Conservation (phyloP, 2,329 filamentous ascomycete species). For the Thelonectria discophora region DNA sequence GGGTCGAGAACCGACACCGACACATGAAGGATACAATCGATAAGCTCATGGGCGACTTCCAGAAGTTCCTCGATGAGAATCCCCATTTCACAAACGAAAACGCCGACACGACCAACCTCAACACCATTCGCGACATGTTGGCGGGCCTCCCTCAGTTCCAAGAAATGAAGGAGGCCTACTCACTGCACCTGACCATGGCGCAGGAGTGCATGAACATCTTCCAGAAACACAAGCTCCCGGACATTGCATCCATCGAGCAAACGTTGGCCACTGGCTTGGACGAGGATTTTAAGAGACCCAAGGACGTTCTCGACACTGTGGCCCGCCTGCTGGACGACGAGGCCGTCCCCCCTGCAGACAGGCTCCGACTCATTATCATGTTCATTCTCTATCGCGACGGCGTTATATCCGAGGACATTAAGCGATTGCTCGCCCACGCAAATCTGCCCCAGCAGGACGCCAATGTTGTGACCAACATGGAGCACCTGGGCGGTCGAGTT, state of each 20-base stretch:
- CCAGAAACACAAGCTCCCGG: conserved; percentile 82
- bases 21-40: conserved; percentile 99
- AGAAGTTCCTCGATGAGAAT: conserved; percentile 89
- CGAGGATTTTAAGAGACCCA: conserved; percentile 90
- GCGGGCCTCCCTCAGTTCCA: conserved; percentile 94
- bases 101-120: conserved; percentile 77
- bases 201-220: conserved; percentile 97
- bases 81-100: conserved; percentile 86
- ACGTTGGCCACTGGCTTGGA: conserved; percentile 90
- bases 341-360: conserved; percentile 73
- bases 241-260: conserved; percentile 90
- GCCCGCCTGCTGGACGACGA: conserved; percentile 90
- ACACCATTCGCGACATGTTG: conserved; percentile 96
- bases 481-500: conserved; percentile 80
- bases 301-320: conserved; percentile 85
- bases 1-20: conserved; percentile 91
- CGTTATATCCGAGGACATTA: conserved; percentile 82
- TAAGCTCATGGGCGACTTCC: conserved; percentile 91
- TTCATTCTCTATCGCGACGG: conserved; percentile 90
- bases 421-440: conserved; percentile 85
- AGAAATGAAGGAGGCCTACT: conserved; percentile 94
- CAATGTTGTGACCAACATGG: conserved; percentile 78
- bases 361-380: conserved; percentile 83
- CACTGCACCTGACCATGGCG: conserved; percentile 94
- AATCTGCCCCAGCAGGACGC: conserved; percentile 78